These are phyloP conservation scores for Fusarium setosum DNA, from an alignment of 2,329 filamentous ascomycete species.

Conservation along the genomic window DNA sequence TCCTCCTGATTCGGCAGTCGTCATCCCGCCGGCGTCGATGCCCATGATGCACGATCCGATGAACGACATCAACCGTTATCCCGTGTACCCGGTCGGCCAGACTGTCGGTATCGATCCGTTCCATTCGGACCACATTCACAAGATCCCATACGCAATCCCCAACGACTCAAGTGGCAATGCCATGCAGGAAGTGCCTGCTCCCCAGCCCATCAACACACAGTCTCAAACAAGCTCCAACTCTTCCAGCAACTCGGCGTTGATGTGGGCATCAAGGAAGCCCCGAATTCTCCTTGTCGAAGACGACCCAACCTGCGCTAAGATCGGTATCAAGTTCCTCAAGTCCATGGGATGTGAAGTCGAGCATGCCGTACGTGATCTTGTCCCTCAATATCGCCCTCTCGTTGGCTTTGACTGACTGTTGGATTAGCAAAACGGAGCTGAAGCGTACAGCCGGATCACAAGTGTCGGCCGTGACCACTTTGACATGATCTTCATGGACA, in stretches of 20 bases:
- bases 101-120: conserved; percentile 95
- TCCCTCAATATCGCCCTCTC: not conserved
- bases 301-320: conserved; percentile 74
- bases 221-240: conserved; percentile 35
- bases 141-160: conserved; percentile 85
- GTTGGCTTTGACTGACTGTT: conserved; percentile 21
- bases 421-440: conserved; percentile 75
- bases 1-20: conserved; percentile 63
- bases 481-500: conserved; percentile 86
- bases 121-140: conserved; percentile 93
- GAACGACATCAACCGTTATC: conserved; percentile 66
- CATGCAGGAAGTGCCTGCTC: conserved; percentile 54
- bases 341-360: conserved; percentile 76
- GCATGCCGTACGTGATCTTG: conserved; percentile 65
- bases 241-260: conserved; percentile 51
- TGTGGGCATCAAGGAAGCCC: conserved; percentile 74
- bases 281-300: conserved; percentile 92
- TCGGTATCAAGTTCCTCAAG: conserved; percentile 74
- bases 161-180: conserved; percentile 61
- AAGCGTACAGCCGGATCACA: conserved; percentile 88
- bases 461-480: conserved; percentile 60
- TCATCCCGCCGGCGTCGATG: conserved; percentile 55
- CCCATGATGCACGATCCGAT: conserved; percentile 65
- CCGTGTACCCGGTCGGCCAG: conserved; percentile 92
- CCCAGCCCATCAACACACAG: conserved; percentile 46